These are phyloP conservation scores for Rhizopus arrhizus DNA, from an alignment of 371 early-diverging fungal genomes.

Conservation along the genomic window DNA sequence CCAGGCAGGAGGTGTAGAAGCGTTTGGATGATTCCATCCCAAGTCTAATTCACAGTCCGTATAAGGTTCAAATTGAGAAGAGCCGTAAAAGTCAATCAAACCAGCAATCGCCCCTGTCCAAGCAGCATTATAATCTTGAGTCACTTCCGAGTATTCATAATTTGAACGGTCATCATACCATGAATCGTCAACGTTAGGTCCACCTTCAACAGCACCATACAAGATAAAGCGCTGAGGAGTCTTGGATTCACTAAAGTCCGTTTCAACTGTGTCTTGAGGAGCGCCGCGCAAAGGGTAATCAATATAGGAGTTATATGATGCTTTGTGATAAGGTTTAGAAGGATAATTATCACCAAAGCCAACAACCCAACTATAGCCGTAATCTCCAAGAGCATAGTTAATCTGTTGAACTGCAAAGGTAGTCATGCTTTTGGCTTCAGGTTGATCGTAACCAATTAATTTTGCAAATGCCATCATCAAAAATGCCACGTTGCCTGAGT, in stretches of 20 bases:
- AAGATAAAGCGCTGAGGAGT: conserved; percentile 53
- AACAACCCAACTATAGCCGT: conserved; percentile 59
- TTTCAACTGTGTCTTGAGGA: conserved; percentile 46
- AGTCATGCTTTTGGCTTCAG: conserved; percentile 39
- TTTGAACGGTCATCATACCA: conserved; percentile 61
- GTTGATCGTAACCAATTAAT: conserved; percentile 34
- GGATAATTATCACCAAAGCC: conserved; percentile 62
- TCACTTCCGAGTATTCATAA: conserved; percentile 57
- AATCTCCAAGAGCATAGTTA: conserved; percentile 64
- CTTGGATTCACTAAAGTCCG: conserved; percentile 48
- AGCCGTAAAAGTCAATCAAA: conserved; percentile 55
- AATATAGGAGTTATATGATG: conserved; percentile 59
- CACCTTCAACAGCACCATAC: conserved; percentile 62
- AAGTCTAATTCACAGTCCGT: conserved; percentile 58
- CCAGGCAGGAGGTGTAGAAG: conserved; percentile 45
- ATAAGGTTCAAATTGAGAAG: conserved; percentile 48
- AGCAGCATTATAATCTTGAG: conserved; percentile 65
- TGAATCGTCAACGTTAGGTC: conserved; percentile 54
- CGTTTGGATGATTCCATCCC: conserved; percentile 59
- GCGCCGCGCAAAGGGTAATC: conserved; percentile 59
- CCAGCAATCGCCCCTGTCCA: conserved; percentile 61
- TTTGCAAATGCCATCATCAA: conserved; percentile 58
- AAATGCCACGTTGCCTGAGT: conserved; percentile 55
- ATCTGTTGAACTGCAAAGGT: conserved; percentile 59
- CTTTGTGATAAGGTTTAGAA: conserved; percentile 57